Base-by-base conservation (phyloP, 2,329 filamentous ascomycete genomes). In the Monilinia laxa region DNA sequence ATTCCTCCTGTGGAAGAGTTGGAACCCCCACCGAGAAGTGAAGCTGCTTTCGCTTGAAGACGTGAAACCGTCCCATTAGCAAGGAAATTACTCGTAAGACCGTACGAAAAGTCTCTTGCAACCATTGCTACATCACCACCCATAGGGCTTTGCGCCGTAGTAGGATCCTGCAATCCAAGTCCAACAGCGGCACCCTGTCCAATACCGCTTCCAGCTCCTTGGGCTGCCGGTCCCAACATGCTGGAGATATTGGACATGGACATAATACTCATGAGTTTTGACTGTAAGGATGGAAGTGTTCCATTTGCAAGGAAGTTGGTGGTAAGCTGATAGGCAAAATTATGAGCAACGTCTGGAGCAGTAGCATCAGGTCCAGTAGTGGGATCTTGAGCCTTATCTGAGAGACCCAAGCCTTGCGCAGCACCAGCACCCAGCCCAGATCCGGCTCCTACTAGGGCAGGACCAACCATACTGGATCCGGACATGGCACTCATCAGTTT, bases 121-220 rank as follows among this genome's bases (percentile, higher is more conserved):
- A 40, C 42, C 62, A n/a, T 65, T 10, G 63, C 63, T 0, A 65
- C 12, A 52, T 10, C 23, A 23, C 54, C 63, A 35, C 45, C 63
- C 63, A 65, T 65, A 1, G 54, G 45, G n/a, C n/a, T 42, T 16
- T 65, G 63, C 6, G 63, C 45, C 18, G 55, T 52, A 9, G 31
- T 12, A 28, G 63, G 23, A 45, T 65, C 54, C 38, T 65, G 63
- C 42, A 65, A 18, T 18, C 63, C 63, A 35, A 65, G 12, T 9
- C 63, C 63, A 25, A 64, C 62, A 25, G 62, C 62, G 6, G 53
- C 42, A 20, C 62, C 62, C 6, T 64, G 55, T 1, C 63, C 63
- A 60, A 65, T 65, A 42, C 63, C 63, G 28, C 63, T 65, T 38
- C 63, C 63, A 11, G 7, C 63, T 23, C 63, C 63, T 31, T 53